Conservation (phyloP, 805 yeast genomes). For the Millerago galiae region DNA sequence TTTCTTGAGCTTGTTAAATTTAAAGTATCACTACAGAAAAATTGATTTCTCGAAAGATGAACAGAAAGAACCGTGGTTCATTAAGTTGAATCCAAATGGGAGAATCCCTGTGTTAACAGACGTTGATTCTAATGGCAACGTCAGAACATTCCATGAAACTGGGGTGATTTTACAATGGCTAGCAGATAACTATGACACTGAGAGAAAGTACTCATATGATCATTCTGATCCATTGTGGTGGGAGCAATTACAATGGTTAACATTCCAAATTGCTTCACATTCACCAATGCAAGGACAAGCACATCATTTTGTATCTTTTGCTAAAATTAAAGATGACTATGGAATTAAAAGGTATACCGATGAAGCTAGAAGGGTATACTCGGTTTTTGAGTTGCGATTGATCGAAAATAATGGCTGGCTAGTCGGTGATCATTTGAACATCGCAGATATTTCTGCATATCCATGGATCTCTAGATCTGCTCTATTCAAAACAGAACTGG, state of each 20-base stretch:
- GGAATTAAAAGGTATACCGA: conserved; percentile 42
- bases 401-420: conserved; percentile 44
- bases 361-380: conserved; percentile 45
- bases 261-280: conserved; percentile 48
- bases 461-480: conserved; percentile 47
- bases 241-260: conserved; percentile 43
- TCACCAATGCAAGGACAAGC: conserved; percentile 53
- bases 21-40: conserved; percentile 25
- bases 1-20: conserved; percentile 26
- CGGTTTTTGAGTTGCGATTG: conserved; percentile 47
- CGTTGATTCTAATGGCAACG: conserved; percentile 29
- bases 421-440: conserved; percentile 22
- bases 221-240: conserved; percentile 38
- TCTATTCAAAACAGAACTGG: conserved; percentile 4
- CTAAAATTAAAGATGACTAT: conserved; percentile 43
- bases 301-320: conserved; percentile 35
- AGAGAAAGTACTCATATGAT: conserved; percentile 31
- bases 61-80: conserved; percentile 49
- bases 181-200: conserved; percentile 51
- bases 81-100: conserved; percentile 52
- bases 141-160: conserved; percentile 42
- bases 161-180: conserved; percentile 53
- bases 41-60: conserved; percentile 37
- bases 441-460: conserved; percentile 49
- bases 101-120: conserved; percentile 47